Base-by-base conservation (phyloP, 306 rosid species). In the Cucurbita argyrosperma region DNA sequence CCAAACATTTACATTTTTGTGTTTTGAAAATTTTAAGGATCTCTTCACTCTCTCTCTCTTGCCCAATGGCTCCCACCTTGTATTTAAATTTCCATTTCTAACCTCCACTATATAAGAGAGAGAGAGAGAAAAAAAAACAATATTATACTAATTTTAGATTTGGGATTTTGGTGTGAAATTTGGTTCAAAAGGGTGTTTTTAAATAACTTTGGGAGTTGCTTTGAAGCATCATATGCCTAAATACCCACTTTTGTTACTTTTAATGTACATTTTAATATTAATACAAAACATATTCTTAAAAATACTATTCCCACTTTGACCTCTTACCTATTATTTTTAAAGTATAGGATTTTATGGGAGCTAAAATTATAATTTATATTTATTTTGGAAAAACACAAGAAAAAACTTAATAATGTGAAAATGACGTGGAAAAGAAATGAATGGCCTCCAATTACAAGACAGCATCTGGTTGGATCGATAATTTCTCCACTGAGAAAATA, bases 381-480 rank as follows among this genome's bases (percentile, higher is more conserved):
- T 43, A 43, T 7, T 40, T 40, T 40, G 6, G 7, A 1, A 43
- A 43, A 30, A 30, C 35, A 30, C 35, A 30, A 3, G 4, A 43
- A 8, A 43, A 43, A 43, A 43, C 7, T 9, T 43, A 43, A 53
- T 53, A 38, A 57, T 21, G 12, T 21, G 53, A 65, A 53, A 42
- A 43, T 43, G 10, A 43, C 47, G 47, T 43, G 47, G 0, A 43
- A 43, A 43, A 43, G 47, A 43, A 10, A 43, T 43, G 72, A 42
- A 67, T 67, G n/a, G 40, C 54, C 53, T 46, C 72, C 72, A 67
- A 67, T 45, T 10, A 67, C 19, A 55, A 67, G 72, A 43, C 72
- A 67, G 55, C 72, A 67, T 67, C 18, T 67, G 39, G 72, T 46
- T 67, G 72, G 54, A 67, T 67, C 23, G 39, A 67, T 67, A 67